phyloP scores from a whole-genome alignment of 495 filamentous ascomycete species.

The Darksidea phi region DNA sequence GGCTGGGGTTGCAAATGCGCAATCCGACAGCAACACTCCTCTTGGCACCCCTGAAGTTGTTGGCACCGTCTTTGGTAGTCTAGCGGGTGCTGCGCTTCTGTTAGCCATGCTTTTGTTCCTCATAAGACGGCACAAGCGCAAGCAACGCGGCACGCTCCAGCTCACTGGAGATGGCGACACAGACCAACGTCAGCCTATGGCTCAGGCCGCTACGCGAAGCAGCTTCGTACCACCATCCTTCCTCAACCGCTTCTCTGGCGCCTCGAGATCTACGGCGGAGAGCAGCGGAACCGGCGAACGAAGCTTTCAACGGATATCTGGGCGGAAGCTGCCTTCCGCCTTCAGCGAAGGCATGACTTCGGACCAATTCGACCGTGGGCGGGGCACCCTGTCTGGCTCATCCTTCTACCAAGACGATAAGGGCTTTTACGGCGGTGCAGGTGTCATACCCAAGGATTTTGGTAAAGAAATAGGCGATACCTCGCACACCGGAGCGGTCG shows the following conservation, averaged over 20 bases:
- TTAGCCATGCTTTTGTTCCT: constrained; percentile 26
- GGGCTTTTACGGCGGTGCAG: constrained; percentile 44
- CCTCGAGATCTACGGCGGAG: constrained; percentile 27
- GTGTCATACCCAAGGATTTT: constrained; percentile 27
- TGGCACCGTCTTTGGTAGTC: constrained; percentile 33
- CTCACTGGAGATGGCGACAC: constrained; percentile 9
- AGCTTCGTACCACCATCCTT: constrained; percentile 30
- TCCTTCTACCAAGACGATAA: constrained; percentile 46
- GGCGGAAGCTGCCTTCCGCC: constrained; percentile 35
- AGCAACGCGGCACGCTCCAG: constrained; percentile 15
- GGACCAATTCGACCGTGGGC: constrained; percentile 29
- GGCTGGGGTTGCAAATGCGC: neutral
- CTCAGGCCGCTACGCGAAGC: constrained; percentile 21
- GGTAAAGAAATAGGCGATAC: constrained; percentile 24
- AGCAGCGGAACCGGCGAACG: constrained; percentile 26
- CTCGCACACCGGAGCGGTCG: constrained; percentile 40
- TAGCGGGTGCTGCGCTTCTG: constrained; percentile 30
- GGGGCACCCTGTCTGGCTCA: constrained; percentile 43
- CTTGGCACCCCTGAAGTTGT: constrained; percentile 31
- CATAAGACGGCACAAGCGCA: constrained; percentile 29
- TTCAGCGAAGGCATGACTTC: constrained; percentile 39
- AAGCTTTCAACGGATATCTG: constrained; percentile 34
- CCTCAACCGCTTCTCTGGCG: constrained; percentile 31
- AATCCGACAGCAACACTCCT: neutral
- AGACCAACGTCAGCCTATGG: constrained; percentile 23